These are phyloP conservation scores for Gleditsia sinensis DNA, from an alignment of 306 rosid species.

Conservation along the genomic window DNA sequence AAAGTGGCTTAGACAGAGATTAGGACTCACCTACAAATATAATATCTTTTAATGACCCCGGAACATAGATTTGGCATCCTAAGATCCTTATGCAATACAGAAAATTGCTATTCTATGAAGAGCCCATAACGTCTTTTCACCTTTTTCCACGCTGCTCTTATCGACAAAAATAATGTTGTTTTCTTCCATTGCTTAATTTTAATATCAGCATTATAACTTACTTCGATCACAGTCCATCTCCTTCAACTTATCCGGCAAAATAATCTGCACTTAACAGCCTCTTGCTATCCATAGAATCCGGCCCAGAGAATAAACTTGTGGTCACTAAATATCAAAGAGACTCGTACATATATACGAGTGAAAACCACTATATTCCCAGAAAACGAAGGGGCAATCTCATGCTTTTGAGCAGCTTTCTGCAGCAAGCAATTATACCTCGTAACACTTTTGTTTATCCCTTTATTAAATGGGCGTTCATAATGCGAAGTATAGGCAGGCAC, in stretches of 20 bases:
- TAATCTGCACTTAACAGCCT: too few species aligned
- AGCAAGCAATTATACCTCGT: too few species aligned
- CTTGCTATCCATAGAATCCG: neutral
- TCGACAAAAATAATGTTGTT: neutral
- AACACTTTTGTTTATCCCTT: too few species aligned
- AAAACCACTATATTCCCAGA: neutral
- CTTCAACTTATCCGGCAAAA: too few species aligned
- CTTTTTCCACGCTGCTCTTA: conserved; percentile 21
- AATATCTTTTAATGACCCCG: neutral
- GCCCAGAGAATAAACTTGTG: neutral
- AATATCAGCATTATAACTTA: conserved; percentile 31
- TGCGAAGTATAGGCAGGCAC: too few species aligned
- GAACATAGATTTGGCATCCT: conserved; percentile 22
- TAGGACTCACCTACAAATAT: neutral
- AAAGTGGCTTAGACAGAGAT: conserved; percentile 16
- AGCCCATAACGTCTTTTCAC: neutral
- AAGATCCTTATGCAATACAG: neutral
- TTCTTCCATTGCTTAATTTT: conserved; percentile 6
- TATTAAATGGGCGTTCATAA: neutral
- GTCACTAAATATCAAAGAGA: too few species aligned
- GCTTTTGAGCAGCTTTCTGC: conserved; percentile 17
- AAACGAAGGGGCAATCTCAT: neutral
- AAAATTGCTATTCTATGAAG: neutral
- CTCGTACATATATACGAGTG: neutral
- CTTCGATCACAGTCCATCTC: neutral